Evolutionary conservation across 192 early-diverging fungal genomes (phyloP), one percentile per base, ranked within the genome.

Genomic region (Geosiphon pyriformis): DNA sequence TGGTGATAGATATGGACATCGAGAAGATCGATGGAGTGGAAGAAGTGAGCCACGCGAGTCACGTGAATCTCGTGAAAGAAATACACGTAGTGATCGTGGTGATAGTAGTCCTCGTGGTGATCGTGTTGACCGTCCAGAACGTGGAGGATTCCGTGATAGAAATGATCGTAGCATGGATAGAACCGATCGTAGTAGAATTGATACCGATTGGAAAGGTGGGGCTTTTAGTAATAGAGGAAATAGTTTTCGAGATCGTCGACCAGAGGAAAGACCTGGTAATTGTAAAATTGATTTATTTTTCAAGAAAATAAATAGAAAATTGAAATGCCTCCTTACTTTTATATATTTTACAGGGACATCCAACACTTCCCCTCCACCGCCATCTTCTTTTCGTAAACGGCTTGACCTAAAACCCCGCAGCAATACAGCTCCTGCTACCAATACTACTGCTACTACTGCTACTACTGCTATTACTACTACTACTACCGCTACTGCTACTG

Each of bases 401-500:
- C 66, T 86, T 11, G 72, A 82, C 34, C 69, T 86, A 20, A 79
- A 78, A 73, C 83, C 84, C 32, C 79, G 83, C 55, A 71, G 74
- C n/a, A n/a, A n/a, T 47, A 34, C 77, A 32, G 66, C 63, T 25
- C 0, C 58, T 11, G 33, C 26, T 11, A 2, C 63, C 18, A 48
- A 58, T 23, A 49, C n/a, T n/a, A n/a, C n/a, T n/a, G n/a, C n/a
- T n/a, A n/a, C n/a, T n/a, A n/a, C n/a, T n/a, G n/a, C n/a, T 32
- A 32, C 42, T 22, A 4, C 48, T 53, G 26, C 50, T 10, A 10
- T 25, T 52, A 52, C 50, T 52, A 12, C 53, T 8, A 25, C 26
- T 17, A 25, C 30, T 29, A 29, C 22, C 0, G 8, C 53, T 29
- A 55, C 42, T 17, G 26, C 49, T 51, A 6, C 42, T 18, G 26